Evolutionary conservation across 805 yeast species (phyloP).

Genomic region (Saccharomycodes ludwigii): DNA sequence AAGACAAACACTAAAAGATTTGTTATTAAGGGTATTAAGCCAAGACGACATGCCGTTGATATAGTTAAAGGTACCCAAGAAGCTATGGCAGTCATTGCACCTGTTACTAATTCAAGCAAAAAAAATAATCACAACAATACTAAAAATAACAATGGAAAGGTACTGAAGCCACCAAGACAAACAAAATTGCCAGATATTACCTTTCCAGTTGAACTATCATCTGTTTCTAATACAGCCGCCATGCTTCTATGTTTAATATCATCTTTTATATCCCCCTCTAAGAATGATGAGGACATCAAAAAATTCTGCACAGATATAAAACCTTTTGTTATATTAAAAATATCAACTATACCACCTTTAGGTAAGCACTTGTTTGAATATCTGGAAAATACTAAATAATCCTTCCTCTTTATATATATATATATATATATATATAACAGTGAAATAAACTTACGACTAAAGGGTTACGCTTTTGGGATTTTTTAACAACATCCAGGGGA

Average conservation of each 20-base stretch:
- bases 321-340: slow-evolving; percentile 18
- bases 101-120: neutral
- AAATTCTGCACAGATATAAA: slow-evolving; percentile 18
- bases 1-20: slow-evolving; percentile 63
- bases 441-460: no score
- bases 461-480: no score
- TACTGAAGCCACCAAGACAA: slow-evolving; percentile 15
- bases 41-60: slow-evolving; percentile 50
- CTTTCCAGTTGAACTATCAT: slow-evolving; percentile 20
- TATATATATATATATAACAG: no score
- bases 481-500: no score
- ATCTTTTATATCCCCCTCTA: slow-evolving; percentile 11
- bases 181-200: slow-evolving; percentile 15
- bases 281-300: slow-evolving; percentile 17
- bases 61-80: slow-evolving; percentile 33
- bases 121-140: neutral
- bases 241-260: slow-evolving; percentile 21
- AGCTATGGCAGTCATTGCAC: slow-evolving; percentile 17
- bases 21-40: slow-evolving; percentile 89
- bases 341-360: slow-evolving; percentile 23
- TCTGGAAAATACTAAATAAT: no score
- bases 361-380: slow-evolving; percentile 20
- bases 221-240: slow-evolving; percentile 21
- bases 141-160: neutral
- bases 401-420: no score